Evolutionary conservation across 2,329 filamentous ascomycete genomes (phyloP).

Genomic region (Stachybotrys chartarum): DNA sequence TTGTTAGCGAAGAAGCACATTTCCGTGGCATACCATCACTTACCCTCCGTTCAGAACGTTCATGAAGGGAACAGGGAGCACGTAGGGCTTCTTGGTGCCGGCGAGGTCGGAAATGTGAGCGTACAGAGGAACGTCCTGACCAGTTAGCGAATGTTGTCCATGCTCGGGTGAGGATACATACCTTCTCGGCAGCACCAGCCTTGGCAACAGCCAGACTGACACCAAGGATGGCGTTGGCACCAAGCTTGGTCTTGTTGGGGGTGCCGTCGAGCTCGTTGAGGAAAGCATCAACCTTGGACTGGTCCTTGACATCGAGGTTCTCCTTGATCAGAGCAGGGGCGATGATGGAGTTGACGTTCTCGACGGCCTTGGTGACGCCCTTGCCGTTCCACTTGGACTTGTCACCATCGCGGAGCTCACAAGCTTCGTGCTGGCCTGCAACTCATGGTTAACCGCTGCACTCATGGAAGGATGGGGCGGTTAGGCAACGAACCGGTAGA

Average conservation of each 20-base stretch:
- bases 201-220: slow-evolving; percentile 80
- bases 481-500: slow-evolving; percentile 66
- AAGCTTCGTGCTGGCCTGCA: slow-evolving; percentile 79
- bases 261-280: slow-evolving; percentile 80
- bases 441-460: slow-evolving; percentile 19
- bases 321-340: slow-evolving; percentile 77
- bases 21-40: slow-evolving; percentile 10
- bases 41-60: slow-evolving; percentile 79
- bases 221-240: slow-evolving; percentile 84
- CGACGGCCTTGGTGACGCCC: slow-evolving; percentile 78
- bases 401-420: slow-evolving; percentile 86
- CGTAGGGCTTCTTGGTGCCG: slow-evolving; percentile 86
- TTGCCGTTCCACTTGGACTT: slow-evolving; percentile 82
- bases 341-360: slow-evolving; percentile 78
- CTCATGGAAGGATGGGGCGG: slow-evolving; percentile 7
- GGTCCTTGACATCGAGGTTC: slow-evolving; percentile 78
- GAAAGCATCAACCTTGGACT: slow-evolving; percentile 77
- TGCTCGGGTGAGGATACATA: slow-evolving; percentile 16
- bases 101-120: slow-evolving; percentile 82
- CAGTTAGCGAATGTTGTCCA: slow-evolving; percentile 7
- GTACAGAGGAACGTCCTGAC: slow-evolving; percentile 71
- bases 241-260: slow-evolving; percentile 79
- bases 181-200: slow-evolving; percentile 83
- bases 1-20: slow-evolving; percentile 9
- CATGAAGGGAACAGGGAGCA: slow-evolving; percentile 87